These are phyloP conservation scores for Amanita polypyramis DNA, from an alignment of 768 basidiomycete species.

Conservation along the genomic window DNA sequence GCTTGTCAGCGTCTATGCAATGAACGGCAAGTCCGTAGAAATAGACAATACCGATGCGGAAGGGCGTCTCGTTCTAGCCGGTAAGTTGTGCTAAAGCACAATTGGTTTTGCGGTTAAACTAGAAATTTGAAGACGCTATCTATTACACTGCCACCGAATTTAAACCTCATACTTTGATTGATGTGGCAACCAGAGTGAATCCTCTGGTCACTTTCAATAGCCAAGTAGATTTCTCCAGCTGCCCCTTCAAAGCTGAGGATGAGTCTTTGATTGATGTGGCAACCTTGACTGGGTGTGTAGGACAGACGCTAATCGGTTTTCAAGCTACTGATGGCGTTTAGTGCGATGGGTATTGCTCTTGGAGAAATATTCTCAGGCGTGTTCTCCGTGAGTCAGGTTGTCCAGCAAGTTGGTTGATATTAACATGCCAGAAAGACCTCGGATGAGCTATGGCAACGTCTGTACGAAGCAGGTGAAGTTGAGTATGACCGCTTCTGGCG, in stretches of 20 bases:
- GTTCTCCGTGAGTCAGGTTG: conserved; percentile 44
- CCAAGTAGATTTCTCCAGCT: too few relatives aligned
- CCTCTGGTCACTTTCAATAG: too few relatives aligned
- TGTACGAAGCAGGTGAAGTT: conserved; percentile 57
- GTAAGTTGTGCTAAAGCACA: conserved; percentile 20
- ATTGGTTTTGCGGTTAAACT: neutral
- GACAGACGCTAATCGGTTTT: neutral
- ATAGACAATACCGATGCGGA: conserved; percentile 86
- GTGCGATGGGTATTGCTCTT: conserved; percentile 62
- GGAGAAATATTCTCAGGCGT: conserved; percentile 74
- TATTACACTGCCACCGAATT: conserved; percentile 71
- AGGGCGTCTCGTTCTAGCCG: conserved; percentile 66
- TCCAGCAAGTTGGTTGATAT: neutral
- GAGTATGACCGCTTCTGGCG: conserved; percentile 87
- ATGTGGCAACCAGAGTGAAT: conserved; percentile 86
- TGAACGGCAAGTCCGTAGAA: conserved; percentile 84
- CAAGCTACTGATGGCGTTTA: conserved; percentile 15
- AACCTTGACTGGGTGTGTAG: conserved; percentile 65
- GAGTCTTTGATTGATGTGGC: conserved; percentile 83
- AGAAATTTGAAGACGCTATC: conserved; percentile 49
- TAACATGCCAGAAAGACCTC: conserved; percentile 37
- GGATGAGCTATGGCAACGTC: conserved; percentile 61
- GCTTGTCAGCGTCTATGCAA: conserved; percentile 54
- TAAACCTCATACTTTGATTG: conserved; percentile 75
- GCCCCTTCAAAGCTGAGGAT: too few relatives aligned